Conservation (phyloP, 495 filamentous ascomycete genomes). For the Schizothecium vesticola region DNA sequence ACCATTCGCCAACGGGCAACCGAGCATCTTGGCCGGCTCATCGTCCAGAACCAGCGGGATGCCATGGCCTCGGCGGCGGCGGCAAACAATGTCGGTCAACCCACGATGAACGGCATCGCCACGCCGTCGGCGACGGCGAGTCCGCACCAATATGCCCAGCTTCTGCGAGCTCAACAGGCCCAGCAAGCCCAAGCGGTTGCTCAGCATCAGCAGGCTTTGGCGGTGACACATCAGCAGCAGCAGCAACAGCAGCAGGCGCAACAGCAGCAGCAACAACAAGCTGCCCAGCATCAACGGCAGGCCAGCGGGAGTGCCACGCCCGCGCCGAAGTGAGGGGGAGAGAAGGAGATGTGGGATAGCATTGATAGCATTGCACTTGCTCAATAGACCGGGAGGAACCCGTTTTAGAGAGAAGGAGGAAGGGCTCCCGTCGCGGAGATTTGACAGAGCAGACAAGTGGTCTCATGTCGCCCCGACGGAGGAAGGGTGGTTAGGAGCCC, state of each 20-base stretch:
- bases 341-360: not conserved
- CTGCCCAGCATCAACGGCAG: slow-evolving; percentile 33
- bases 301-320: slow-evolving; percentile 42
- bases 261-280: slow-evolving; percentile 31
- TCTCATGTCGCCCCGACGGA: not conserved
- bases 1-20: slow-evolving; percentile 56
- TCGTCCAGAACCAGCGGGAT: slow-evolving; percentile 27
- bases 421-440: not conserved
- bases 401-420: not conserved
- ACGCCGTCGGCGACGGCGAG: slow-evolving; percentile 27
- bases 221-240: slow-evolving; percentile 10
- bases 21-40: slow-evolving; percentile 44
- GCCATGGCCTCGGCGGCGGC: slow-evolving; percentile 64
- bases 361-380: not conserved
- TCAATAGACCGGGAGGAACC: not conserved
- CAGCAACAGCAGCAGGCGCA: slow-evolving; percentile 23
- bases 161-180: slow-evolving; percentile 60
- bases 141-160: slow-evolving; percentile 67
- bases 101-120: not conserved
- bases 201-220: not conserved
- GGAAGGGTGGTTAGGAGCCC: not conserved
- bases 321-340: slow-evolving; percentile 17
- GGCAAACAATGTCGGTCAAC: slow-evolving; percentile 9
- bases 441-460: not conserved
- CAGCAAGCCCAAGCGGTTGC: slow-evolving; percentile 11